Evolutionary conservation across 2,329 filamentous ascomycete genomes (phyloP).

Genomic region (Pseudocercospora fijiensis): DNA sequence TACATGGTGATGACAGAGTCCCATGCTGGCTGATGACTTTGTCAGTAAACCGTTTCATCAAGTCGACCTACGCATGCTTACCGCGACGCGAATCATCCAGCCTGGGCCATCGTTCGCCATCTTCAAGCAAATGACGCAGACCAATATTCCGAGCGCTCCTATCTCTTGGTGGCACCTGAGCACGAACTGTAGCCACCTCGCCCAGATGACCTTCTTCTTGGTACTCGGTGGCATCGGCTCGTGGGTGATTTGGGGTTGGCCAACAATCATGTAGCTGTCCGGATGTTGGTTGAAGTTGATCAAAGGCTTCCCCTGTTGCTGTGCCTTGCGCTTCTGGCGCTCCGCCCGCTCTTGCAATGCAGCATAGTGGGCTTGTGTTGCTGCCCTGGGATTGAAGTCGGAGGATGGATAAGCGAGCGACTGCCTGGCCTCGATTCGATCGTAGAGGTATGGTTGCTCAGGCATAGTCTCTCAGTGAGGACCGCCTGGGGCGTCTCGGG

Average conservation of each 20-base stretch:
- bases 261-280: conserved; percentile 67
- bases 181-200: conserved; percentile 66
- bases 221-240: conserved; percentile 67
- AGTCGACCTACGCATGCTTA: conserved; percentile 58
- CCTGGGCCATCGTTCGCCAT: conserved; percentile 41
- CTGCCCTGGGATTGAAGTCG: conserved; percentile 81
- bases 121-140: conserved; percentile 74
- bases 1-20: conserved; percentile 70
- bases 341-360: conserved; percentile 53
- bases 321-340: conserved; percentile 54
- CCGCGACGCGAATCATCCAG: conserved; percentile 34
- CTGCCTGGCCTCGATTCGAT: conserved; percentile 46
- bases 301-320: conserved; percentile 72
- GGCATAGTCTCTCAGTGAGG: conserved; percentile 12
- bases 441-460: conserved; percentile 71
- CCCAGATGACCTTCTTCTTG: conserved; percentile 69
- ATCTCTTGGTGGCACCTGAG: conserved; percentile 67
- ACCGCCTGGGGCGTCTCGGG: not conserved
- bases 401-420: conserved; percentile 55
- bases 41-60: conserved; percentile 63
- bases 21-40: conserved; percentile 66
- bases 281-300: conserved; percentile 85
- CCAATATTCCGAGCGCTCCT: conserved; percentile 68
- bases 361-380: conserved; percentile 73
- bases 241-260: conserved; percentile 60